Percentiles rank a stretch among this genome's conserved stretches.
Conservation (phyloP, 2,329 filamentous ascomycete genomes). For the Nigrospora oryzae region DNA sequence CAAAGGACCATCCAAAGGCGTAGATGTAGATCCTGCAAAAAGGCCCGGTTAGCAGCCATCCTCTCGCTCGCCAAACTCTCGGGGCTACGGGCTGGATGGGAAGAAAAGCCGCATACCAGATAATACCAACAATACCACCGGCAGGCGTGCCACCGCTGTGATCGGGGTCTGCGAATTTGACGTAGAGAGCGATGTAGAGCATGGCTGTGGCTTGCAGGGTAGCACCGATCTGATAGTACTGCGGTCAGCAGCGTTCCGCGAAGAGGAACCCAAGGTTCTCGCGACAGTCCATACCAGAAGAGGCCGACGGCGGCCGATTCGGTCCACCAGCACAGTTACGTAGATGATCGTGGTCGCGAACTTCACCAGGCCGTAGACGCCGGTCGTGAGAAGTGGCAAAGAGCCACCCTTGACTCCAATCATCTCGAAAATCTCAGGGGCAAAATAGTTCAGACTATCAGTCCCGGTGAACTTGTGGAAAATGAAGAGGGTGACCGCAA, state of each 20-base stretch:
- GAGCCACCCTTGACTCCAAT: slow-evolving; percentile 24
- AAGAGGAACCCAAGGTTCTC: not conserved
- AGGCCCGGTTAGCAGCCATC: too few species aligned
- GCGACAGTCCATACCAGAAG: slow-evolving; percentile 8
- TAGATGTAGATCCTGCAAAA: slow-evolving; percentile 15
- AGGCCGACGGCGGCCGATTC: slow-evolving; percentile 20
- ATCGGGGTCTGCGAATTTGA: slow-evolving; percentile 23
- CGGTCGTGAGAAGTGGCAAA: slow-evolving; percentile 25
- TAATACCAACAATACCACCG: slow-evolving; percentile 29
- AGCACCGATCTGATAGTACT: slow-evolving; percentile 12
- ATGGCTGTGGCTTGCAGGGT: slow-evolving; percentile 19
- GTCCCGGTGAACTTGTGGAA: slow-evolving; percentile 33
- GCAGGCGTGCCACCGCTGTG: slow-evolving; percentile 22
- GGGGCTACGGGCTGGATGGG: too few species aligned
- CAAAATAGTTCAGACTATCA: slow-evolving; percentile 30
- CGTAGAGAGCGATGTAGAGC: slow-evolving; percentile 22
- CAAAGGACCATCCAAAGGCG: slow-evolving; percentile 18
- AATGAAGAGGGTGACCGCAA: slow-evolving; percentile 25
- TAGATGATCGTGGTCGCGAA: slow-evolving; percentile 21
- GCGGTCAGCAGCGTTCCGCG: too few species aligned
- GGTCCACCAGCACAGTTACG: slow-evolving; percentile 21
- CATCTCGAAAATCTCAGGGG: slow-evolving; percentile 28
- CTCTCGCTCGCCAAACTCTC: too few species aligned
- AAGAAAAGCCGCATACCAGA: slow-evolving; percentile 20
- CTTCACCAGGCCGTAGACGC: slow-evolving; percentile 25